These are phyloP conservation scores for Metschnikowia rubicola DNA, from an alignment of 805 yeast species.

Conservation along the genomic window DNA sequence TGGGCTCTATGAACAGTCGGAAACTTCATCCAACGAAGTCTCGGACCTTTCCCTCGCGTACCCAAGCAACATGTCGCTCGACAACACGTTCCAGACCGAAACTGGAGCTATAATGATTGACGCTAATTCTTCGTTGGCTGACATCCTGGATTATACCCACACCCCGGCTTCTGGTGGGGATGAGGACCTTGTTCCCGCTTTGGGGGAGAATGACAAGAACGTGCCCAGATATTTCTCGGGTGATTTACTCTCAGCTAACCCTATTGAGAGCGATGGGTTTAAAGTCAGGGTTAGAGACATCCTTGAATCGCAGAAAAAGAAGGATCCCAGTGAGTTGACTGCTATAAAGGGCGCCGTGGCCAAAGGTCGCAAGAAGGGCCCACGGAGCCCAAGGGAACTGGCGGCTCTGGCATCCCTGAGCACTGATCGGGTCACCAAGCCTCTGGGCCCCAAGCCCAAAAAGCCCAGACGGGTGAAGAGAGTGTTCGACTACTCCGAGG, in stretches of 20 bases:
- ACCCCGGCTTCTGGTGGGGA: neutral
- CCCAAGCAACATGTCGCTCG: neutral
- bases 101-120: neutral
- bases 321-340: too few relatives aligned
- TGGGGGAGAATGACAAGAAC: neutral
- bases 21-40: too few relatives aligned
- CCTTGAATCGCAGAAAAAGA: too few relatives aligned
- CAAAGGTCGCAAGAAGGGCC: neutral
- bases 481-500: slow-evolving; percentile 7
- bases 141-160: neutral
- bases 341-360: too few relatives aligned
- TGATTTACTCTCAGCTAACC: neutral
- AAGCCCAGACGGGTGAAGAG: slow-evolving; percentile 1
- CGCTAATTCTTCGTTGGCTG: neutral
- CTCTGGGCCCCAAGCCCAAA: neutral
- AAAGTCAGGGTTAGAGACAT: neutral
- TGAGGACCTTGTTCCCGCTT: neutral
- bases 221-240: neutral
- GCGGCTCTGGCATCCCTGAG: neutral
- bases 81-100: neutral
- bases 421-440: slow-evolving; percentile 1
- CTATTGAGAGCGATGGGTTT: neutral
- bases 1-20: too few relatives aligned
- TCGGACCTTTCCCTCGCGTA: too few relatives aligned
- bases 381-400: neutral